Evolutionary conservation across 2,329 filamentous ascomycete genomes (phyloP), one percentile per base, ranked within the genome.

Genomic region (Dactylellina drechsleri): DNA sequence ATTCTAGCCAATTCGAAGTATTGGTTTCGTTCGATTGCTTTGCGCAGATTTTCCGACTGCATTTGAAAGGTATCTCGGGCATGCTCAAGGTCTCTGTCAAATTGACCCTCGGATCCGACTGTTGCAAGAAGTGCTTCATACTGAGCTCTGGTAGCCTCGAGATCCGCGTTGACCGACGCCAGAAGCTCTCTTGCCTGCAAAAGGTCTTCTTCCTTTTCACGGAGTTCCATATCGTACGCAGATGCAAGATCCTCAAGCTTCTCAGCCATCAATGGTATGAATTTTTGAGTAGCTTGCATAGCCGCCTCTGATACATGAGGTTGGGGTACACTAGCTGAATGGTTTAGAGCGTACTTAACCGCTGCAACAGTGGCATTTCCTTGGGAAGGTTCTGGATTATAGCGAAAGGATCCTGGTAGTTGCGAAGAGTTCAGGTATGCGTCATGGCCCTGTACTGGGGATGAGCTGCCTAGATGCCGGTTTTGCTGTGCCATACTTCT

Each of bases 221-320:
- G 86, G 79, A 92, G 87, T 80, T 94, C 91, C 28, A 89, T 87
- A 71, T 95, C 92, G 79, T 92, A 92, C 66, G 85, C 89, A 67
- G 85, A 85, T 1, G 90, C 88, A 10, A 93, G 84, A 77, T 90
- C 89, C 78, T 89, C 87, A 76, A 92, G 89, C 77, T 91, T 92
- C 70, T 92, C 89, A 5, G 90, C 83, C 73, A 93, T 87, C 4
- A 91, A 84, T 2, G 89, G 87, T 3, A 88, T 87, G 78, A 92
- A 90, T 77, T 88, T 90, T 13, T 87, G 86, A 67, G 91, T 88
- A 8, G 93, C 86, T 2, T 88, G 88, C 73, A 88, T 90, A 26
- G 90, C 90, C 1, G 90, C 90, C 65, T 86, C 89, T 18, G 85
- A 91, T 78, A 86, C 84, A 79, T 88, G 81, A 1, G 80, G 78